phyloP scores from a whole-genome alignment of 352 stramenopile species.

The Globisporangium cederbergense region DNA sequence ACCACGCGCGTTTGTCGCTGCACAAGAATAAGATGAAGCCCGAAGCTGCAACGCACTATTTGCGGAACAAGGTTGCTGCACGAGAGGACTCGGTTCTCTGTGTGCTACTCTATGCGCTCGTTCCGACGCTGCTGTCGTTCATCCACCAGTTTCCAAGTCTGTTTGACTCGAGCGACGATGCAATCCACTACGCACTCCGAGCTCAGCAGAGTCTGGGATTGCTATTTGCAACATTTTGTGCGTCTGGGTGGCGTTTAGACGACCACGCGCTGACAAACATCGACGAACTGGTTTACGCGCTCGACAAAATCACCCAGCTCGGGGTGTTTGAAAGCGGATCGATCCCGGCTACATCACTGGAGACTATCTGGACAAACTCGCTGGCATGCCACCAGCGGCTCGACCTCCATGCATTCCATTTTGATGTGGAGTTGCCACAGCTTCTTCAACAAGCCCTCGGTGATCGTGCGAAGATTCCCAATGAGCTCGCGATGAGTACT shows the following conservation, averaged over 20 bases:
- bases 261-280: conserved; percentile 25
- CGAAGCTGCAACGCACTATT: conserved; percentile 22
- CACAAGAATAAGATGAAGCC: conserved; percentile 44
- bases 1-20: conserved; percentile 33
- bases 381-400: conserved; percentile 11
- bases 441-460: conserved; percentile 11
- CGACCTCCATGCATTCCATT: conserved; percentile 13
- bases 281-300: conserved; percentile 42
- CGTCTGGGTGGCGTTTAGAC: conserved; percentile 34
- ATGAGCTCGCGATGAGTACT: background rate
- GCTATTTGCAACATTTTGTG: conserved; percentile 28
- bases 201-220: conserved; percentile 31
- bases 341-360: conserved; percentile 6
- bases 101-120: conserved; percentile 35
- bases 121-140: conserved; percentile 48
- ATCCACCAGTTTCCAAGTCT: conserved; percentile 52
- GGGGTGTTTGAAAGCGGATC: conserved; percentile 6
- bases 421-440: conserved; percentile 6
- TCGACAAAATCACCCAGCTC: conserved; percentile 40
- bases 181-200: conserved; percentile 12
- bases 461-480: background rate
- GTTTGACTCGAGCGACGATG: conserved; percentile 31
- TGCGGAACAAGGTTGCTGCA: conserved; percentile 25
- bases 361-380: conserved; percentile 13
- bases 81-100: conserved; percentile 35